A percentile compares a stretch with the other conserved stretches of the same genome.
phyloP scores from a whole-genome alignment of 169 alveolate genomes.

The Babesia bovis region DNA sequence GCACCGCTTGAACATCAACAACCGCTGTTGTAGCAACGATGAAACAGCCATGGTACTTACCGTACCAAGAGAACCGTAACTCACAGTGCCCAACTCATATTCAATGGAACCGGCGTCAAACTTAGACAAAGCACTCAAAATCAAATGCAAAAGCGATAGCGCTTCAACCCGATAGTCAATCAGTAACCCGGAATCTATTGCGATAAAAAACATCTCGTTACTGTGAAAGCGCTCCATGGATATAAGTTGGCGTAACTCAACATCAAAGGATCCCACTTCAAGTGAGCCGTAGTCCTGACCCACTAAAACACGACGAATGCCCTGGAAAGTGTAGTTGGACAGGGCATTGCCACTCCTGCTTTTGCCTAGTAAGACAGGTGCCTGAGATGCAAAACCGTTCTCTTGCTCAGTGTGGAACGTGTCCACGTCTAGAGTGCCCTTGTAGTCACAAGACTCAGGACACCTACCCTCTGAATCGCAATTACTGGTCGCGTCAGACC shows the following conservation, averaged over 20 bases:
- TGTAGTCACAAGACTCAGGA: not conserved
- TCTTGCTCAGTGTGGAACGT: not conserved
- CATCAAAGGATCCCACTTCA: not conserved
- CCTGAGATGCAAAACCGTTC: not conserved
- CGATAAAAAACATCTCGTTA: constrained; percentile 35
- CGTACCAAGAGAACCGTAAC: constrained; percentile 43
- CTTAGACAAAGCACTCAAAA: constrained; percentile 38
- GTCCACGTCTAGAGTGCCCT: not conserved
- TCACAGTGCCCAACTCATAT: constrained; percentile 50
- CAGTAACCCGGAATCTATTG: constrained; percentile 24
- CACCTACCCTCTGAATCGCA: not conserved
- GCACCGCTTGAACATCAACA: constrained; percentile 25
- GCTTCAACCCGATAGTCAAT: constrained; percentile 52
- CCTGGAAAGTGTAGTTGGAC: not conserved
- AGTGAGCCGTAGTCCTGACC: constrained; percentile 18
- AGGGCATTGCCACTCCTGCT: not conserved
- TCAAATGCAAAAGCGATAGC: constrained; percentile 22
- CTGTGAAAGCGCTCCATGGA: constrained; percentile 7
- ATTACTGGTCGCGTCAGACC: constrained; percentile 16
- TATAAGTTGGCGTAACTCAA: not conserved
- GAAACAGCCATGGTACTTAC: constrained; percentile 21
- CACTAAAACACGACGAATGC: constrained; percentile 10
- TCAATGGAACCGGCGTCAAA: constrained; percentile 54
- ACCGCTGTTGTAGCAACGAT: constrained; percentile 15
- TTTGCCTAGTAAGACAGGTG: not conserved